These are phyloP conservation scores for Lodderomyces beijingensis DNA, from an alignment of 1,139 yeast genomes.

Conservation along the genomic window DNA sequence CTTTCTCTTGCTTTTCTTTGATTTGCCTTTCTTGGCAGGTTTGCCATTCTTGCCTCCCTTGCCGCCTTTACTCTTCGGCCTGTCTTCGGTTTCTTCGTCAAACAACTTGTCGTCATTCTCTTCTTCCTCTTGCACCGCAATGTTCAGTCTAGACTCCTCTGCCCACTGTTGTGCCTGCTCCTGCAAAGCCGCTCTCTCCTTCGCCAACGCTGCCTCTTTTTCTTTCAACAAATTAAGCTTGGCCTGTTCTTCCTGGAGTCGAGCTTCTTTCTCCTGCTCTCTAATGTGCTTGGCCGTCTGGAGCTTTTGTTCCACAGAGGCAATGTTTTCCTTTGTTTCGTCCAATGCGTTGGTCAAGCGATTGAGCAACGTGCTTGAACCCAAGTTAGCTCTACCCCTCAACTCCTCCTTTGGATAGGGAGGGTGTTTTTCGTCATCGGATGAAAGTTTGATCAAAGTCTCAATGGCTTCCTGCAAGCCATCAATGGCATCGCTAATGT, in stretches of 20 bases:
- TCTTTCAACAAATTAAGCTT: constrained; percentile 38
- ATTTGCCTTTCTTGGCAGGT: constrained; percentile 13
- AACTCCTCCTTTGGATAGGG: constrained; percentile 78
- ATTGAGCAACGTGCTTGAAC: constrained; percentile 67
- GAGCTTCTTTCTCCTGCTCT: constrained; percentile 42
- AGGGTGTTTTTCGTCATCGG: constrained; percentile 50
- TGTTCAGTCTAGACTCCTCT: constrained; percentile 43
- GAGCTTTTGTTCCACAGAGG: constrained; percentile 54
- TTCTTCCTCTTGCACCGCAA: constrained; percentile 31
- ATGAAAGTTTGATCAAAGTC: constrained; percentile 55
- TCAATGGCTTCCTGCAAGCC: constrained; percentile 64
- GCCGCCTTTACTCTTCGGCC: constrained; percentile 17
- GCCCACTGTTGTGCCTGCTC: constrained; percentile 85
- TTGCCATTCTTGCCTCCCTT: constrained; percentile 27
- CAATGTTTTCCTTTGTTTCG: constrained; percentile 70
- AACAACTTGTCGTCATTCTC: constrained; percentile 16
- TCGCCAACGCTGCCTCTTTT: constrained; percentile 52
- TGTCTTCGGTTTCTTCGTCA: constrained; percentile 20
- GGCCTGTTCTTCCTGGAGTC: constrained; percentile 30
- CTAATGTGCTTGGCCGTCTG: constrained; percentile 69
- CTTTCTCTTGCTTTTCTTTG: constrained; percentile 13
- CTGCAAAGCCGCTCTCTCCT: constrained; percentile 67
- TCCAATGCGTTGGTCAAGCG: constrained; percentile 67
- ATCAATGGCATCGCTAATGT: constrained; percentile 53
- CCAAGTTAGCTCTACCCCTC: constrained; percentile 80